These are phyloP conservation scores for Senna siamea DNA, from an alignment of 306 rosid species.

Conservation along the genomic window DNA sequence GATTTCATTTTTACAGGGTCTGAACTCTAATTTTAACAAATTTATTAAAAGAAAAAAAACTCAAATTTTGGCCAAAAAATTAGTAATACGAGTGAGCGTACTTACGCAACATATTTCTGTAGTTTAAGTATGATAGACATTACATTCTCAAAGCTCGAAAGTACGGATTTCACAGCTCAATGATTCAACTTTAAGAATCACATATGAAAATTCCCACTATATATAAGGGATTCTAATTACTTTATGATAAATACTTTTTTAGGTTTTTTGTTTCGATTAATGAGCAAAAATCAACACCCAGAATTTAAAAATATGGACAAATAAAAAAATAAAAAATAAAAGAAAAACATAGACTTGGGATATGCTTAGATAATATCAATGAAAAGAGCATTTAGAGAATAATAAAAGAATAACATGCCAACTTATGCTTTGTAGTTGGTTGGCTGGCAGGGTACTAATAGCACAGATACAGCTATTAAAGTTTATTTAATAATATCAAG, in stretches of 20 bases:
- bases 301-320: background rate
- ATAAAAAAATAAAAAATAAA: background rate
- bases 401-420: conserved; percentile 31
- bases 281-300: background rate
- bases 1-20: too few relatives aligned
- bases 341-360: conserved; percentile 1
- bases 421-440: conserved; percentile 20
- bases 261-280: background rate
- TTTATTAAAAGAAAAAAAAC: too few relatives aligned
- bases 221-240: background rate
- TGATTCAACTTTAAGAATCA: background rate
- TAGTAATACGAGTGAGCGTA: too few relatives aligned
- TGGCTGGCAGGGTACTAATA: conserved; percentile 6
- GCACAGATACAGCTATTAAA: background rate
- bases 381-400: background rate
- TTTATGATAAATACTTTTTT: background rate
- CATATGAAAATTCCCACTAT: too few relatives aligned
- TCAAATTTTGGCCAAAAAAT: background rate
- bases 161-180: background rate
- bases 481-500: background rate
- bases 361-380: background rate
- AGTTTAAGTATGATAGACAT: background rate
- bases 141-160: background rate
- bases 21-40: too few relatives aligned
- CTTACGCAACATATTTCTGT: too few relatives aligned